These are phyloP conservation scores for Botrytis pseudocinerea DNA, from an alignment of 2,329 filamentous ascomycete species.

Conservation along the genomic window DNA sequence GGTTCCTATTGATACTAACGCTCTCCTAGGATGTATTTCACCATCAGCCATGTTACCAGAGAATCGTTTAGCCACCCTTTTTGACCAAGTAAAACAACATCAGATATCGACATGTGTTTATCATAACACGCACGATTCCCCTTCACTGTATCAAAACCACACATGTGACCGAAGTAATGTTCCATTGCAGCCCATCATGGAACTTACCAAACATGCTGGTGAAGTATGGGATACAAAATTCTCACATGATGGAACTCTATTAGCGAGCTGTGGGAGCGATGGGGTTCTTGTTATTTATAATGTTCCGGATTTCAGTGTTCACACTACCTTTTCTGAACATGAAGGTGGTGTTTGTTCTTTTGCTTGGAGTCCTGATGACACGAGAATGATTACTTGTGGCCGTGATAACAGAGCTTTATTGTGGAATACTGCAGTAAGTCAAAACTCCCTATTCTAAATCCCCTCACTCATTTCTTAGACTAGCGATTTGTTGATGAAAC, in stretches of 20 bases:
- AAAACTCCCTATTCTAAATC: not conserved
- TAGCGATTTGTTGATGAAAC: slow-evolving; percentile 61
- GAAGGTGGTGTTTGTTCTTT: slow-evolving; percentile 73
- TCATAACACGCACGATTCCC: slow-evolving; percentile 76
- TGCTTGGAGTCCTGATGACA: slow-evolving; percentile 90
- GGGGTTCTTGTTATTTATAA: slow-evolving; percentile 80
- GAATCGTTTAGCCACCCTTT: slow-evolving; percentile 76
- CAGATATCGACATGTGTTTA: slow-evolving; percentile 85
- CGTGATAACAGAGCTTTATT: slow-evolving; percentile 71
- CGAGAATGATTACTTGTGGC: slow-evolving; percentile 80
- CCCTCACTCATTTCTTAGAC: slow-evolving; percentile 49
- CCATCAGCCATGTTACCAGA: slow-evolving; percentile 97
- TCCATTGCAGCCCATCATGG: slow-evolving; percentile 68
- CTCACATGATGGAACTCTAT: slow-evolving; percentile 78
- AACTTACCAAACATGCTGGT: slow-evolving; percentile 71
- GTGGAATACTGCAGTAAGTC: slow-evolving; percentile 69
- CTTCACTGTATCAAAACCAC: slow-evolving; percentile 89
- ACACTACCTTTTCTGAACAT: slow-evolving; percentile 65
- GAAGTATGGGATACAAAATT: slow-evolving; percentile 94
- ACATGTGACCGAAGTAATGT: slow-evolving; percentile 78
- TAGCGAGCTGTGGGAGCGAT: slow-evolving; percentile 81
- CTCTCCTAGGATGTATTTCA: slow-evolving; percentile 73
- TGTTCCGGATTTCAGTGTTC: slow-evolving; percentile 64
- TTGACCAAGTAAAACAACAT: slow-evolving; percentile 79
- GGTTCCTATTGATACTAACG: slow-evolving; percentile 31